phyloP scores from a whole-genome alignment of 1,284 basidiomycete genomes.

The Sutorius eximius region DNA sequence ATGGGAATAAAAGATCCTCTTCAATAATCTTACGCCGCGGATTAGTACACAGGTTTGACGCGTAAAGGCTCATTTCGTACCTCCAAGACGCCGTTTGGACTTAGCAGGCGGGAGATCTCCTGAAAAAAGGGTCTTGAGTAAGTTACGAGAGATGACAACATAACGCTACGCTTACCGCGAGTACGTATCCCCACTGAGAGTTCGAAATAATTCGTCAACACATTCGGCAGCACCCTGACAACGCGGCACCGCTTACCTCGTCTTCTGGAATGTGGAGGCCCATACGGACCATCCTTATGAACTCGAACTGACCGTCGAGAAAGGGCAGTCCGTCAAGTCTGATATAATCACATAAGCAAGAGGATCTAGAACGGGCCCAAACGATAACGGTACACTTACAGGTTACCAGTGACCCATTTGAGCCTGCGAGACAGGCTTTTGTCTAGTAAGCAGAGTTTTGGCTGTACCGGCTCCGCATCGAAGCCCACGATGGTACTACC shows the following conservation, averaged over 20 bases:
- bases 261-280: slow-evolving; percentile 71
- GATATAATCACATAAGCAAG: slow-evolving; percentile 8
- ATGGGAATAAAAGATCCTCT: slow-evolving; percentile 72
- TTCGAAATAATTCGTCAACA: slow-evolving; percentile 9
- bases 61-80: slow-evolving; percentile 36
- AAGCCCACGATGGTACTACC: slow-evolving; percentile 57
- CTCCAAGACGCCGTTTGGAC: slow-evolving; percentile 62
- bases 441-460: slow-evolving; percentile 45
- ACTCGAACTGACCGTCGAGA: slow-evolving; percentile 55
- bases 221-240: neutral
- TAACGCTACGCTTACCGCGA: slow-evolving; percentile 42
- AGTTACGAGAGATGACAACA: slow-evolving; percentile 14
- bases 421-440: slow-evolving; percentile 48
- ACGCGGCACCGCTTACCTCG: slow-evolving; percentile 44
- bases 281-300: slow-evolving; percentile 60
- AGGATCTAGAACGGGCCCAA: neutral
- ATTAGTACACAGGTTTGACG: slow-evolving; percentile 6
- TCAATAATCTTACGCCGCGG: slow-evolving; percentile 55
- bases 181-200: slow-evolving; percentile 49
- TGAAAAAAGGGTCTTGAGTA: slow-evolving; percentile 30
- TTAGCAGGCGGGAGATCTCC: slow-evolving; percentile 67
- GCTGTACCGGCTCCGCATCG: slow-evolving; percentile 57
- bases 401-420: slow-evolving; percentile 65
- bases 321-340: slow-evolving; percentile 68
- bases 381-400: slow-evolving; percentile 42